Evolutionary conservation across 768 basidiomycete species (phyloP).

Genomic region (Mrakia frigida): DNA sequence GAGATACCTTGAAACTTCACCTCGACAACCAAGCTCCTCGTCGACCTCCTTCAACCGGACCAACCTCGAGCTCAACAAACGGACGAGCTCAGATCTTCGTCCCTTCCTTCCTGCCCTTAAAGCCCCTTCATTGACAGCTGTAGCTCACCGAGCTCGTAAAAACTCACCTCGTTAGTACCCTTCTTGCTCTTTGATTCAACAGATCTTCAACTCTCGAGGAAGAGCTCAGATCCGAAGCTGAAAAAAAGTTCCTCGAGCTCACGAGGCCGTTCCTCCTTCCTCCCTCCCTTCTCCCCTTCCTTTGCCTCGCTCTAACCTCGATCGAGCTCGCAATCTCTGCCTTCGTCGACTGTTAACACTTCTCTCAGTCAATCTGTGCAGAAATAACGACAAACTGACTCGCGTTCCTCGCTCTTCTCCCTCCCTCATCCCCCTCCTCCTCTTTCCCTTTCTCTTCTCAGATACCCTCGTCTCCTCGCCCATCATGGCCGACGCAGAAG

Average conservation of each 20-base stretch:
- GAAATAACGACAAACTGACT: background rate
- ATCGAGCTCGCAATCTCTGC: too few species aligned
- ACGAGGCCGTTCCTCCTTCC: background rate
- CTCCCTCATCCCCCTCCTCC: background rate
- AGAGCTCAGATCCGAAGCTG: too few species aligned
- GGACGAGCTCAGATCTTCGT: background rate
- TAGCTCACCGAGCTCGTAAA: background rate
- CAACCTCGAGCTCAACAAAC: background rate
- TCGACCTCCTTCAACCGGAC: background rate
- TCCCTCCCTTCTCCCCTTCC: background rate
- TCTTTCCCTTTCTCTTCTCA: background rate
- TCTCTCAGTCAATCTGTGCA: too few species aligned
- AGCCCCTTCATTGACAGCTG: background rate
- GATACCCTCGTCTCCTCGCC: background rate
- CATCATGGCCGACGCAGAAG: background rate
- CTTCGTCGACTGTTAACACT: too few species aligned
- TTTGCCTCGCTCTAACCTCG: background rate
- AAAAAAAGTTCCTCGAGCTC: background rate
- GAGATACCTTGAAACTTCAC: background rate
- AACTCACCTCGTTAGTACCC: background rate
- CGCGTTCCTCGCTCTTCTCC: constrained; percentile 9
- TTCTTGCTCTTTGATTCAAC: background rate
- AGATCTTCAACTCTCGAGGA: too few species aligned
- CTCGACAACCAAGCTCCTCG: background rate
- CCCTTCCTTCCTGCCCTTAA: background rate